Conservation (phyloP, 805 yeast species). For the Monosporozyma unispora region DNA sequence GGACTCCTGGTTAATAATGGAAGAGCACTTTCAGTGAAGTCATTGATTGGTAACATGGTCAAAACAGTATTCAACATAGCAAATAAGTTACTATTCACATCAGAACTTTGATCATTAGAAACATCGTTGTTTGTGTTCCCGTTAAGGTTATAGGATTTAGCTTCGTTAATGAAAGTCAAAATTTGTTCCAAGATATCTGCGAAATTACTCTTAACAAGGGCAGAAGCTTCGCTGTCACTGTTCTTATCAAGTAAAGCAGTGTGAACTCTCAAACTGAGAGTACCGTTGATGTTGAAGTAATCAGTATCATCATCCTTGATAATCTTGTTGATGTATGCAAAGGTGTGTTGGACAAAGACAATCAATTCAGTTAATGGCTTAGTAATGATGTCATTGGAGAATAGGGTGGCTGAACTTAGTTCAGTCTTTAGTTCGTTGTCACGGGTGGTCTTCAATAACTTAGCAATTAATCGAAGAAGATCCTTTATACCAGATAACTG, state of each 20-base stretch:
- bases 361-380: constrained; percentile 41
- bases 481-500: constrained; percentile 50
- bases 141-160: neutral
- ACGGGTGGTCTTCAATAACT: constrained; percentile 31
- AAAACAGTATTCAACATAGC: constrained; percentile 53
- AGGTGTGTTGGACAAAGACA: constrained; percentile 40
- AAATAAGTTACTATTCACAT: constrained; percentile 38
- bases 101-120: constrained; percentile 15
- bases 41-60: constrained; percentile 63
- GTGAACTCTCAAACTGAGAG: constrained; percentile 48
- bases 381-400: constrained; percentile 51
- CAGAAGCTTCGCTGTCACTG: constrained; percentile 7
- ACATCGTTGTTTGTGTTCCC: constrained; percentile 6
- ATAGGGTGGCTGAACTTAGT: constrained; percentile 47
- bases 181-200: constrained; percentile 18
- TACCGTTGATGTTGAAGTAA: constrained; percentile 18
- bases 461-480: constrained; percentile 35
- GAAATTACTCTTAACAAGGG: constrained; percentile 18
- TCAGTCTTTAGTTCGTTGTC: constrained; percentile 33
- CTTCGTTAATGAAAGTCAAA: constrained; percentile 17
- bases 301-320: constrained; percentile 32
- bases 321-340: constrained; percentile 49
- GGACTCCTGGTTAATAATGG: constrained; percentile 28
- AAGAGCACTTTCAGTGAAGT: constrained; percentile 57
- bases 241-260: constrained; percentile 38